Evolutionary conservation across 179 eudicot genomes (phyloP), one percentile per base, ranked within the genome.

Genomic region (Silene vulgaris): DNA sequence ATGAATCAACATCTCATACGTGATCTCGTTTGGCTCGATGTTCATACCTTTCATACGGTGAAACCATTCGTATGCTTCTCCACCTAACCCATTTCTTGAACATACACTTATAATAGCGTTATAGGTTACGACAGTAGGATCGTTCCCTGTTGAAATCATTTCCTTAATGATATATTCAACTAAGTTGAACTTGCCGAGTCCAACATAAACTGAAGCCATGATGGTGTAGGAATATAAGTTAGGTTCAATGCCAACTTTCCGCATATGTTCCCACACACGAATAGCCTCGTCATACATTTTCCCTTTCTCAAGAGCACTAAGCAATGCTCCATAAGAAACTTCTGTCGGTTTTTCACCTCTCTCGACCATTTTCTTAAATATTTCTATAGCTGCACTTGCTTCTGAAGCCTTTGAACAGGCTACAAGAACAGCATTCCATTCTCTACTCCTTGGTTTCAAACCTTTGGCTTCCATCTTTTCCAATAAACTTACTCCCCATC

Each of bases 401-500:
- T 92, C 99, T 29, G 97, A 86, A 56, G 99, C 97, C 80, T 89
- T 95, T 12, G 99, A 92, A 75, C 97, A 92, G 76, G 99, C 97
- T 21, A 95, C 65, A 71, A 95, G 97, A 78, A 95, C 97, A 7
- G 97, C 81, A 80, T 95, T 91, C 99, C 99, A 95, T 66, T 89
- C 97, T 65, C 83, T 85, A 71, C 87, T 86, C 66, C 93, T 88
- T 0, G 93, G 97, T 86, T 86, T 88, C 19, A 93, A 82, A n/a
- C 95, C 97, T 78, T 92, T 92, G 16, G 87, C 87, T 81, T 92
- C 95, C 99, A 95, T 95, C 85, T 89, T 95, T 80, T 93, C 81
- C n/a, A 95, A 81, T 75, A 95, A 86, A 78, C 85, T 73, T 74
- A 93, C 69, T 16, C 97, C 97, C 97, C 97, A 93, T 76, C 85